A percentile compares a stretch with the other conserved stretches of the same genome.
Evolutionary conservation across 1,284 basidiomycete genomes (phyloP).

Genomic region (Cryptococcus maquisensis): DNA sequence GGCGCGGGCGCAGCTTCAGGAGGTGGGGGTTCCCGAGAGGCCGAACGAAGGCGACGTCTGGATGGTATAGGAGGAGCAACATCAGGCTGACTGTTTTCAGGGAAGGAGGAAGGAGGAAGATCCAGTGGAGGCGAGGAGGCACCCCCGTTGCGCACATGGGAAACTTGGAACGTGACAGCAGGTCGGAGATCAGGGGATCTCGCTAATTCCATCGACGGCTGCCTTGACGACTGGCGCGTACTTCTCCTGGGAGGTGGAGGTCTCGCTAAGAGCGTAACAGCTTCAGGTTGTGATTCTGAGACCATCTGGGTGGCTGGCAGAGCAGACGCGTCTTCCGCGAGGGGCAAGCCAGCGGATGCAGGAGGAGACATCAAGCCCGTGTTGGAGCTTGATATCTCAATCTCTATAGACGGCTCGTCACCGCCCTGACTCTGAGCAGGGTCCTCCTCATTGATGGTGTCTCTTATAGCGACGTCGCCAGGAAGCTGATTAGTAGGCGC

Average conservation of each 20-base stretch:
- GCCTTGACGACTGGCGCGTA: constrained; percentile 3
- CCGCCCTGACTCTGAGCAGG: neutral
- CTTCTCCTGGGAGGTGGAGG: constrained; percentile 2
- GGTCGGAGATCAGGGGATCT: neutral
- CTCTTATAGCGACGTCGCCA: constrained; percentile 16
- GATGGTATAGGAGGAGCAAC: constrained; percentile 2
- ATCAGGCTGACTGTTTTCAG: neutral
- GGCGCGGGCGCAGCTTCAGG: constrained; percentile 3
- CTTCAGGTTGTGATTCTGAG: neutral
- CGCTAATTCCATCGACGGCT: neutral
- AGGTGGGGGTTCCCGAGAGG: constrained; percentile 10
- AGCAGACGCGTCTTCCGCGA: constrained; percentile 1
- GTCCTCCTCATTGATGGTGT: constrained; percentile 22
- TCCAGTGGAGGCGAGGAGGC: neutral
- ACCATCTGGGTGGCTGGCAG: constrained; percentile 11
- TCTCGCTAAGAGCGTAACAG: neutral
- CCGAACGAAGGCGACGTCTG: constrained; percentile 11
- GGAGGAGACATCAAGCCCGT: constrained; percentile 16
- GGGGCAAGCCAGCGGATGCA: constrained; percentile 1
- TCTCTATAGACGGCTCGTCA: neutral
- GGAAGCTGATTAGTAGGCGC: constrained; percentile 7
- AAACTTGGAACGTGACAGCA: neutral
- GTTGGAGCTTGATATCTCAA: constrained; percentile 4
- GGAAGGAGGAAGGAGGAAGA: neutral
- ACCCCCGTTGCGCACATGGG: neutral